Conservation (phyloP, 345 rosid genomes). For the Triadica sebifera region DNA sequence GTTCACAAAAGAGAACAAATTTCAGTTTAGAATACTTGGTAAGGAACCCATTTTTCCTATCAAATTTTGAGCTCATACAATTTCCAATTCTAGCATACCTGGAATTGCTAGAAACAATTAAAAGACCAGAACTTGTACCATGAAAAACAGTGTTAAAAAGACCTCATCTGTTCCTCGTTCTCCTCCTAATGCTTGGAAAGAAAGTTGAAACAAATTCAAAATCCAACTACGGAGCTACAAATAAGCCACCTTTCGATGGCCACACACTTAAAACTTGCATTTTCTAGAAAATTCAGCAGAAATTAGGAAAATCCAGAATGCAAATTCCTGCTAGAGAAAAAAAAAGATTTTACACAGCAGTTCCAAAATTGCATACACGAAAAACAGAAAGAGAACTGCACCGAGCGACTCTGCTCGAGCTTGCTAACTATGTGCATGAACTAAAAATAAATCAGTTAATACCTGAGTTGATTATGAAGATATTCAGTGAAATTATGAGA, state of each 20-base stretch:
- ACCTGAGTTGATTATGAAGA: not conserved
- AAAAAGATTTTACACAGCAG: constrained; percentile 11
- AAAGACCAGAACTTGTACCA: constrained; percentile 29
- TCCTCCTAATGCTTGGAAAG: constrained; percentile 25
- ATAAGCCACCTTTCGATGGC: constrained; percentile 46
- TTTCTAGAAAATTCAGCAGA: constrained; percentile 22
- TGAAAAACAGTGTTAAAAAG: constrained; percentile 24
- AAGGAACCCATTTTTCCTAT: constrained; percentile 28
- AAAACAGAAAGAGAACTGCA: constrained; percentile 2
- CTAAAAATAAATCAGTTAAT: not conserved
- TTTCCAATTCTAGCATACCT: constrained; percentile 19
- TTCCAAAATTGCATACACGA: not conserved
- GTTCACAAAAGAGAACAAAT: constrained; percentile 31
- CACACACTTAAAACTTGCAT: constrained; percentile 73
- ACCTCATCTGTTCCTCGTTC: constrained; percentile 31
- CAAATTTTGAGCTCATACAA: constrained; percentile 25
- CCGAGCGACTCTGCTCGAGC: not conserved
- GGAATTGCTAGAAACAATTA: constrained; percentile 34
- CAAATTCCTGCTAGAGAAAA: constrained; percentile 23
- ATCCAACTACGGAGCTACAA: constrained; percentile 45
- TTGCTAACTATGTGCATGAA: not conserved
- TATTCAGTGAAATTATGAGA: constrained; percentile 2
- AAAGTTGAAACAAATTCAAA: constrained; percentile 42
- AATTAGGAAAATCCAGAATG: constrained; percentile 23
- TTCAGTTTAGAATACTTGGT: constrained; percentile 26